Conservation (phyloP, 2,329 filamentous ascomycete species). For the Paramyrothecium sp. region DNA sequence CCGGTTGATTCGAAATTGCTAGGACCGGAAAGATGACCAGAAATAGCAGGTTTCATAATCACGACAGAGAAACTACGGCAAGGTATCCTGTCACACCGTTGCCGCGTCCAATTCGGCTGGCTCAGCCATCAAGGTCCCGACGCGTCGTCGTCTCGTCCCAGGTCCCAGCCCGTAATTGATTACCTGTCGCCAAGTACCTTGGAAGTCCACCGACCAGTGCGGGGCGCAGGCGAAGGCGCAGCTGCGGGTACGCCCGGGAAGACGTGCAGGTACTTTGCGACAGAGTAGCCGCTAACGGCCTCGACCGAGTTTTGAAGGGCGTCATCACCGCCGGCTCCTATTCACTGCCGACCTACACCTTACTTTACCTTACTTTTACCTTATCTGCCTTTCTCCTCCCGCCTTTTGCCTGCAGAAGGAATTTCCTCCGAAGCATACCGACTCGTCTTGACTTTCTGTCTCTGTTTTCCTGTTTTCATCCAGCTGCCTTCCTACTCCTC, state of each 20-base stretch:
- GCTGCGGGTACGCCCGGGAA: not conserved
- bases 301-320: not conserved
- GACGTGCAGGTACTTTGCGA: not conserved
- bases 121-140: no score
- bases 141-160: no score
- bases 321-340: not conserved
- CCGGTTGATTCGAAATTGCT: not conserved
- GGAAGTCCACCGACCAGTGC: not conserved
- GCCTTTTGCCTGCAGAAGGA: not conserved
- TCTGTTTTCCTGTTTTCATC: not conserved
- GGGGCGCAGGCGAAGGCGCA: not conserved
- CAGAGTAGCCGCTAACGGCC: not conserved
- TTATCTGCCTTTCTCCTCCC: not conserved
- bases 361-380: not conserved
- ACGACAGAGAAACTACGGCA: no score
- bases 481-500: not conserved
- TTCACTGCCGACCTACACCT: not conserved
- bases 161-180: no score
- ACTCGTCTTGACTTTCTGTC: not conserved
- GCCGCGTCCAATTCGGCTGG: no score
- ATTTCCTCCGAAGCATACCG: not conserved
- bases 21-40: not conserved
- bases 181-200: no score
- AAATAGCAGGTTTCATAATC: not conserved
- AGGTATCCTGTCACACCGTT: no score